phyloP scores from a whole-genome alignment of 202 grass and related monocot genomes.

The Carex arenaria region DNA sequence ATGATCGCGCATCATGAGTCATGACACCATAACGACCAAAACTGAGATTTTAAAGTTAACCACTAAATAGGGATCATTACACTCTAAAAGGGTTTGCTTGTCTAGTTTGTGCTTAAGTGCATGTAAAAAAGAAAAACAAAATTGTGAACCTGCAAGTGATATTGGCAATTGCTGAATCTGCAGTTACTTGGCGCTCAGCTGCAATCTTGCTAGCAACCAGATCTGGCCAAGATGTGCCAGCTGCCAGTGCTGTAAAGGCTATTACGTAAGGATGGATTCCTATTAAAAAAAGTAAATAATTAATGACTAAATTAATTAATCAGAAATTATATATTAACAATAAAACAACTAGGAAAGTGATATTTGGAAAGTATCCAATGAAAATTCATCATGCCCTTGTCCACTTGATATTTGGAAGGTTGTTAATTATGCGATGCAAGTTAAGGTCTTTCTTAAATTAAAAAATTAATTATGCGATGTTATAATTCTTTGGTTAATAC shows the following conservation, averaged over 20 bases:
- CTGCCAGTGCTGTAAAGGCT: constrained; percentile 83
- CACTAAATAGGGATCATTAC: neutral
- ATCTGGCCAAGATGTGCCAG: constrained; percentile 95
- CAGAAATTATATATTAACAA: neutral
- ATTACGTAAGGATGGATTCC: constrained; percentile 87
- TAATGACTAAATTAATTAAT: neutral
- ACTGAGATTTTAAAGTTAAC: neutral
- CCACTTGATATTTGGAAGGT: neutral
- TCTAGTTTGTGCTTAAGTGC: neutral
- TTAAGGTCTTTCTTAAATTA: neutral
- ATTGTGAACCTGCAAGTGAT: constrained; percentile 81
- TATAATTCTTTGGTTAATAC: neutral
- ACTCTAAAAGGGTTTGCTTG: neutral
- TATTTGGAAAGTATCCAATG: neutral
- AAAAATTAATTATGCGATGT: neutral
- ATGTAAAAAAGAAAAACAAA: neutral
- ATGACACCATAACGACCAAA: neutral
- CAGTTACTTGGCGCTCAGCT: constrained; percentile 83
- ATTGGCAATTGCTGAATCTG: constrained; percentile 93
- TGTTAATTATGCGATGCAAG: neutral
- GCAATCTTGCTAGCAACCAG: constrained; percentile 96
- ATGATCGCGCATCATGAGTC: neutral
- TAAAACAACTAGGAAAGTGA: neutral
- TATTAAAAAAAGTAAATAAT: constrained; percentile 23
- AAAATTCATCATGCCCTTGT: neutral